Evolutionary conservation across 495 filamentous ascomycete genomes (phyloP).

Genomic region (Articulospora tetracladia): DNA sequence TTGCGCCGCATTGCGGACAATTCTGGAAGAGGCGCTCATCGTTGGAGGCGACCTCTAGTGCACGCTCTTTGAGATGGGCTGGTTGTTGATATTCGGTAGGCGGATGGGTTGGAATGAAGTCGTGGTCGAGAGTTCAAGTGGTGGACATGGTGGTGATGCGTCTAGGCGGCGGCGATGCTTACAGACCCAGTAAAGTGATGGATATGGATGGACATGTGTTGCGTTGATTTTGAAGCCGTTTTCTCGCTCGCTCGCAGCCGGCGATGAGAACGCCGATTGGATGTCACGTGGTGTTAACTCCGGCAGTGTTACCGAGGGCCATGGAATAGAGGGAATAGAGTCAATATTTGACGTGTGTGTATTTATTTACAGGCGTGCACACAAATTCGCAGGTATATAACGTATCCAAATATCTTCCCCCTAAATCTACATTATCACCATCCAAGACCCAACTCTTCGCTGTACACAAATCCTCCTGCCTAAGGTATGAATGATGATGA

Average conservation of each 20-base stretch:
- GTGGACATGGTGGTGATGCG: constrained; percentile 15
- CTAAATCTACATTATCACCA: too few species aligned
- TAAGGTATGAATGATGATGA: too few species aligned
- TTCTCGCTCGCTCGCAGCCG: background rate
- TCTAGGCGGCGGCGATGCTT: constrained; percentile 2
- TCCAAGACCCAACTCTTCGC: too few species aligned
- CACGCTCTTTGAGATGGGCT: background rate
- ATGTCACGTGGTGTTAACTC: background rate
- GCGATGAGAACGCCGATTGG: background rate
- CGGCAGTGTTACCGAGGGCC: background rate
- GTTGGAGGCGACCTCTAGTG: constrained; percentile 15
- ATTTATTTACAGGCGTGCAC: too few species aligned
- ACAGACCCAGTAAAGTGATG: constrained; percentile 2
- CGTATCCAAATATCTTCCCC: too few species aligned
- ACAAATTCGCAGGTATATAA: too few species aligned
- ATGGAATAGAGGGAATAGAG: too few species aligned
- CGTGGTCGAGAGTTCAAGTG: constrained; percentile 5
- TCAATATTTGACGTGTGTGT: too few species aligned
- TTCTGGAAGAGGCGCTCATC: constrained; percentile 59
- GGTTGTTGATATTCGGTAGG: background rate
- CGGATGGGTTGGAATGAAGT: background rate
- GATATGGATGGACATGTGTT: constrained; percentile 15
- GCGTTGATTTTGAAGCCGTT: background rate
- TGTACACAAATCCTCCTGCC: too few species aligned
- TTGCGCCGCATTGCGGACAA: constrained; percentile 54